A percentile compares a stretch with the other conserved stretches of the same genome.
phyloP scores from a whole-genome alignment of 495 filamentous ascomycete genomes.

The Lasiosphaeria miniovina region DNA sequence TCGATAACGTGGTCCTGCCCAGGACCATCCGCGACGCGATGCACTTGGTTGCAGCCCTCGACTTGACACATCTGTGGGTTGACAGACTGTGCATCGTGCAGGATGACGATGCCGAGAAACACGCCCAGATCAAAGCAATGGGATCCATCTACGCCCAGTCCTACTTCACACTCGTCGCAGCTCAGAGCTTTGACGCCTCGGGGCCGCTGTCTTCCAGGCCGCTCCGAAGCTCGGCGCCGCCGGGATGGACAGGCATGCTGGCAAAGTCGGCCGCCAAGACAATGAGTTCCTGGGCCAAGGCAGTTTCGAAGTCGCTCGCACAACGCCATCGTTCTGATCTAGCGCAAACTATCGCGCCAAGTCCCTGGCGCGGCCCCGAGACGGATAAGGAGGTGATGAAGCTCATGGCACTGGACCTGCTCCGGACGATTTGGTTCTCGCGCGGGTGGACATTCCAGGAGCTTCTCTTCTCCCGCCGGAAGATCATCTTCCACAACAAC shows the following conservation, averaged over 20 bases:
- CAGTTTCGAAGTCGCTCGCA: not conserved
- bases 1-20: constrained; percentile 14
- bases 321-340: too few relatives aligned
- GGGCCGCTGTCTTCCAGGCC: constrained; percentile 13
- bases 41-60: constrained; percentile 17
- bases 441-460: constrained; percentile 30
- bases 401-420: constrained; percentile 10
- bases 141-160: constrained; percentile 33
- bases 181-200: constrained; percentile 9
- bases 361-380: constrained; percentile 1
- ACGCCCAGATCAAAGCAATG: constrained; percentile 32
- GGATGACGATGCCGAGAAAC: constrained; percentile 26
- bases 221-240: not conserved
- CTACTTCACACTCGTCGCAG: constrained; percentile 34
- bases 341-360: not conserved
- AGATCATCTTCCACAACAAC: constrained; percentile 23
- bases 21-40: constrained; percentile 30
- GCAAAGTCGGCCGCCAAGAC: not conserved
- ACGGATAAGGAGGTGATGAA: constrained; percentile 11
- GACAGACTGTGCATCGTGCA: constrained; percentile 38
- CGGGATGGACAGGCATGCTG: not conserved
- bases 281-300: not conserved
- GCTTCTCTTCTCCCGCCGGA: constrained; percentile 18
- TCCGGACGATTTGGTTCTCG: constrained; percentile 15
- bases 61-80: constrained; percentile 31